These are phyloP conservation scores for Ceratocystis papillata DNA, from an alignment of 2,329 filamentous ascomycete genomes.

Conservation along the genomic window DNA sequence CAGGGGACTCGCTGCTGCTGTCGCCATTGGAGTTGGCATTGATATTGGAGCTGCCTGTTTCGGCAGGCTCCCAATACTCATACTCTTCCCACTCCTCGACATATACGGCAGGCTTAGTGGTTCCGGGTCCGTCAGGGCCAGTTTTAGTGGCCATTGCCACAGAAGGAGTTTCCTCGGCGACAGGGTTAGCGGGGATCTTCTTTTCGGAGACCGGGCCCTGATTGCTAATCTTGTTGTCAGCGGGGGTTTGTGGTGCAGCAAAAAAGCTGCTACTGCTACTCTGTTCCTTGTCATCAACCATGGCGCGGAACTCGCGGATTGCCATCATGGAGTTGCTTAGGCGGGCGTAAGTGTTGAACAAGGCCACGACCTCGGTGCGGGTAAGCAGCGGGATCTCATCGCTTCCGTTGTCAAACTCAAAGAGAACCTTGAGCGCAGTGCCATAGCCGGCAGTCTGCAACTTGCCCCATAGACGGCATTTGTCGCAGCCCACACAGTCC, in stretches of 20 bases:
- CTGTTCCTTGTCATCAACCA: constrained; percentile 36
- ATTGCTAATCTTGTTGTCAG: background rate
- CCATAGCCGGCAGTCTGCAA: constrained; percentile 91
- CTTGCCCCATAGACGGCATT: constrained; percentile 96
- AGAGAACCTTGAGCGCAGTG: constrained; percentile 86
- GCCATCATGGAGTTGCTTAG: constrained; percentile 71
- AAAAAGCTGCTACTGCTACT: constrained; percentile 25
- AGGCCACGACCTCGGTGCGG: constrained; percentile 82
- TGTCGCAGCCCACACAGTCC: constrained; percentile 98
- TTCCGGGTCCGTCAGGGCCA: background rate
- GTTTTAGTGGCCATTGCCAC: constrained; percentile 11
- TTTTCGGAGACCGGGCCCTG: background rate
- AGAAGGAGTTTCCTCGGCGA: background rate
- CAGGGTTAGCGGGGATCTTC: background rate
- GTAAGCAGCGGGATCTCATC: constrained; percentile 60
- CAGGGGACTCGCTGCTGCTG: constrained; percentile 26
- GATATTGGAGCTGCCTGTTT: constrained; percentile 13
- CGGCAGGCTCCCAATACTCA: constrained; percentile 18
- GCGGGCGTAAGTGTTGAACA: constrained; percentile 87
- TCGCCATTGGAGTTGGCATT: too few species aligned
- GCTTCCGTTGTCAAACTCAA: constrained; percentile 69
- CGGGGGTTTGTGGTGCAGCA: background rate
- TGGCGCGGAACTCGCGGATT: constrained; percentile 57
- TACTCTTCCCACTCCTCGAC: constrained; percentile 16
- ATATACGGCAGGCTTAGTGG: constrained; percentile 10